A percentile compares a stretch with the other conserved stretches of the same genome.
Evolutionary conservation across 495 filamentous ascomycete species (phyloP).

Genomic region (Lasiosphaeriaceae sp.): DNA sequence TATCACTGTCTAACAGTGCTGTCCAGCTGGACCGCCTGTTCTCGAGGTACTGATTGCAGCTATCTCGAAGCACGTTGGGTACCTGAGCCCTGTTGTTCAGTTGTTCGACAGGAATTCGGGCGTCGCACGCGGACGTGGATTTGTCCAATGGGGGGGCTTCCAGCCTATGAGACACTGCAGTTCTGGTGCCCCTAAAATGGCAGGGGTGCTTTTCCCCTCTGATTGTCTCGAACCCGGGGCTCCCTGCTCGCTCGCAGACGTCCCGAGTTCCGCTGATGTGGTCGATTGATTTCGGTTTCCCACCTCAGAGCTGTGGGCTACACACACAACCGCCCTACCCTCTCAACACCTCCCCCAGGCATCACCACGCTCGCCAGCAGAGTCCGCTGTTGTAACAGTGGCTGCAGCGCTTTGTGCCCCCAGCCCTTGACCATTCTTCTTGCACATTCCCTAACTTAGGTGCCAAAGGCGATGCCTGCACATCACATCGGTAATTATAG

Average conservation of each 20-base stretch:
- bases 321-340: not conserved
- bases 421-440: not conserved
- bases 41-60: conserved; percentile 16
- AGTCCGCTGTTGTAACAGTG: conserved; percentile 3
- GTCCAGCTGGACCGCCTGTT: conserved; percentile 12
- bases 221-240: not conserved
- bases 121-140: conserved; percentile 11
- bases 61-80: conserved; percentile 12
- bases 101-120: conserved; percentile 4
- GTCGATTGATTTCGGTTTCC: not conserved
- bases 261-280: not conserved
- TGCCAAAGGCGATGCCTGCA: too few relatives aligned
- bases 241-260: not conserved
- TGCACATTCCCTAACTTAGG: too few relatives aligned
- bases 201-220: conserved; percentile 12
- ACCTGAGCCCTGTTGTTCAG: conserved; percentile 15
- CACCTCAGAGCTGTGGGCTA: not conserved
- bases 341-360: not conserved
- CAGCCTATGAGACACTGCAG: conserved; percentile 18
- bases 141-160: conserved; percentile 17
- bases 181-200: conserved; percentile 5
- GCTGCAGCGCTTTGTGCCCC: not conserved
- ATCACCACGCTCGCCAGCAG: not conserved
- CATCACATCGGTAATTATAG: too few relatives aligned
- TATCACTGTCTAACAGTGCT: not conserved